Evolutionary conservation across 148 eudicot genomes (phyloP), one percentile per base, ranked within the genome.

Genomic region (Dianthus caryophyllus): DNA sequence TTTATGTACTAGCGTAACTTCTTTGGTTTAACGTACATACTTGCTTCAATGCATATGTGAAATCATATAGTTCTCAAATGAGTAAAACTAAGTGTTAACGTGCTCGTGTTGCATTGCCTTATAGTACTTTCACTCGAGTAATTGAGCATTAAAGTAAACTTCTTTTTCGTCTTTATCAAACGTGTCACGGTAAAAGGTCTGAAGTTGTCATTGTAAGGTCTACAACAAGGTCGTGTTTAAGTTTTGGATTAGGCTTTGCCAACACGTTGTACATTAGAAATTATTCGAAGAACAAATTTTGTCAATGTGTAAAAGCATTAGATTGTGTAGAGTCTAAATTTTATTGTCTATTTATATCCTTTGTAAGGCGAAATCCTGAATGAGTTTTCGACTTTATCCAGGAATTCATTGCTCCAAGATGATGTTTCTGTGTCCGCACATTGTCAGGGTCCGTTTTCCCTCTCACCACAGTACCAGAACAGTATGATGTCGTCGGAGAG

Each of bases 331-430:
- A 18, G 36, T 30, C 22, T 0, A 22, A 5, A 31, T 61, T 61
- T 33, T 48, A 27, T 0, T 39, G 27, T 52, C 9, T 38, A 24
- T 60, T 52, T 61, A 52, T 61, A 52, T 52, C 3, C 30, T 49
- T 71, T 30, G 33, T 31, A 24, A 25, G 29, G 29, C 52, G 70
- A 27, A 48, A 61, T 51, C 46, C 30, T 44, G 62, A 5, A 43
- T 24, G 31, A 39, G 24, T 26, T 44, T 72, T 69, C 62, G 36
- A 31, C 49, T 60, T 73, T 18, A n/a, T 71, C 53, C 79, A 89
- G 91, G 76, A 82, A 62, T 55, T 89, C 87, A 12, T 73, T 87
- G 69, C 83, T 84, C 57, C 74, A 86, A 66, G 93, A 83, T 60
- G 85, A 83, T 77, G 59, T 27, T 22, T 64, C 66, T 20, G 63